These are phyloP conservation scores for Trematosphaeria pertusa DNA, from an alignment of 2,329 filamentous ascomycete genomes.

Conservation along the genomic window DNA sequence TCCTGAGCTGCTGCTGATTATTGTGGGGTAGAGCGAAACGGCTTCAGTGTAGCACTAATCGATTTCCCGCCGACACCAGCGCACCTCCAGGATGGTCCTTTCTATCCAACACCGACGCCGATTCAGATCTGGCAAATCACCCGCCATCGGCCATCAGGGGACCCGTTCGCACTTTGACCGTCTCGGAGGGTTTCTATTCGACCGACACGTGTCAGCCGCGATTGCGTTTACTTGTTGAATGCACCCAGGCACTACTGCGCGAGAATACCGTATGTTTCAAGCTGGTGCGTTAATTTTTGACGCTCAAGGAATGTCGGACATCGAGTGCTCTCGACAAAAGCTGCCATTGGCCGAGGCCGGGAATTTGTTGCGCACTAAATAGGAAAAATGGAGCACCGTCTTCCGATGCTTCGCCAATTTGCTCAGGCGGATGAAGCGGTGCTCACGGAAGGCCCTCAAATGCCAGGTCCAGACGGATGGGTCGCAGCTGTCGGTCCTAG, in stretches of 20 bases:
- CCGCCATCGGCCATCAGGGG: conserved; percentile 23
- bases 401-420: conserved; percentile 19
- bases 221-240: conserved; percentile 21
- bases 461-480: neutral
- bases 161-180: conserved; percentile 36
- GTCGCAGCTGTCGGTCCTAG: neutral
- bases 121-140: conserved; percentile 64
- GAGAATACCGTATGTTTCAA: no score
- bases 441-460: neutral
- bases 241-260: no score
- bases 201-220: conserved; percentile 29
- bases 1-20: conserved; percentile 40
- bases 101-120: conserved; percentile 66
- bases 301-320: conserved; percentile 17
- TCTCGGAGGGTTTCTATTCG: conserved; percentile 2
- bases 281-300: conserved; percentile 14
- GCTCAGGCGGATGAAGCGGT: neutral
- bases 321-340: conserved; percentile 21
- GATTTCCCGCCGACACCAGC: conserved; percentile 40
- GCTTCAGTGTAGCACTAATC: conserved; percentile 42
- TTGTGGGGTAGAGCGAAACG: conserved; percentile 49
- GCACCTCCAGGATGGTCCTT: conserved; percentile 64
- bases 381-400: conserved; percentile 27
- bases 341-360: conserved; percentile 28
- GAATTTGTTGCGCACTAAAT: conserved; percentile 16